A percentile compares a stretch with the other conserved stretches of the same genome.
Conservation (phyloP, 768 basidiomycete species). For the Fomitopsis pulvina region DNA sequence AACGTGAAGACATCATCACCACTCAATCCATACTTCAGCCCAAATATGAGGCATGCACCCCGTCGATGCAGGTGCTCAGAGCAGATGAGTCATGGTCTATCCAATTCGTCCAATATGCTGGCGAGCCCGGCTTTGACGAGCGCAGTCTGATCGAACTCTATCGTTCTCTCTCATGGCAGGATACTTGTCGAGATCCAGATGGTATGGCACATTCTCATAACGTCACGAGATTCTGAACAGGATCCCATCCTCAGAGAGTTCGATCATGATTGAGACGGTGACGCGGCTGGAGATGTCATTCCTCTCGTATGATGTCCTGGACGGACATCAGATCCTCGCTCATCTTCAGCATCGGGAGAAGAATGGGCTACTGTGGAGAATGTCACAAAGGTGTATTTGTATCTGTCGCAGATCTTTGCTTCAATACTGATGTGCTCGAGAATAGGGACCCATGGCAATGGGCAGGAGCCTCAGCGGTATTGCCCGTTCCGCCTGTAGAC, state of each 20-base stretch:
- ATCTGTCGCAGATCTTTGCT: too few species aligned
- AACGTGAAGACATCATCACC: not conserved
- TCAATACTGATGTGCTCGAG: too few species aligned
- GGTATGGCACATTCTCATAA: slow-evolving; percentile 27
- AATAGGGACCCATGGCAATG: too few species aligned
- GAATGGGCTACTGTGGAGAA: too few species aligned
- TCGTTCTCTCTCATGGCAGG: slow-evolving; percentile 26
- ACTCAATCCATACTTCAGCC: slow-evolving; percentile 18
- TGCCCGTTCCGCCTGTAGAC: too few species aligned
- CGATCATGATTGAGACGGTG: not conserved
- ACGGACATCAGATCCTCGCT: too few species aligned
- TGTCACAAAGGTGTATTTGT: too few species aligned
- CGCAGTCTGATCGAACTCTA: not conserved
- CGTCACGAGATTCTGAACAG: not conserved
- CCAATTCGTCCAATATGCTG: slow-evolving; percentile 41
- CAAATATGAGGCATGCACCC: slow-evolving; percentile 42
- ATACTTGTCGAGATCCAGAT: slow-evolving; percentile 34
- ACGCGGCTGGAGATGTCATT: too few species aligned
- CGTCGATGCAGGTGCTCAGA: slow-evolving; percentile 28
- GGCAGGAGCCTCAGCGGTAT: too few species aligned
- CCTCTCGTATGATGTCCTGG: too few species aligned
- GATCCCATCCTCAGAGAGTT: not conserved
- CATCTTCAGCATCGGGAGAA: too few species aligned
- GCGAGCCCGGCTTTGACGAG: slow-evolving; percentile 34
- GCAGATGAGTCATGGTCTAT: not conserved